Percentiles rank a stretch among this genome's conserved stretches.
Conservation (phyloP, 441 rosid genomes). For the Gossypium davidsonii region DNA sequence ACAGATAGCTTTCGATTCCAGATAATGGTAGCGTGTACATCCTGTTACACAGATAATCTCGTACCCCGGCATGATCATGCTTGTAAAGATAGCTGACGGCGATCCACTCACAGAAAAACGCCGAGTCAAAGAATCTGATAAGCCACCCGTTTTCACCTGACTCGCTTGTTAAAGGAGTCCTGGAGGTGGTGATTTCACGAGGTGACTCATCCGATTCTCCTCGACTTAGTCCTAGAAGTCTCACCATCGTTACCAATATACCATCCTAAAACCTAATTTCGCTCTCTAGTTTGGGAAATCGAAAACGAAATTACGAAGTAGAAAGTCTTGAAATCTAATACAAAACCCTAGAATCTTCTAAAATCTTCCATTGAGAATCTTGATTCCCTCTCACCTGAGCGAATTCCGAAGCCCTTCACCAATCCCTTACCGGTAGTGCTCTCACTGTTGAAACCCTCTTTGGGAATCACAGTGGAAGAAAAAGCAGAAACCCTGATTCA, state of each 20-base stretch:
- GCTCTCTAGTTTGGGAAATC: slow-evolving; percentile 5
- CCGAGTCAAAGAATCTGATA: slow-evolving; percentile 89
- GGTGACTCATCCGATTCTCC: slow-evolving; percentile 76
- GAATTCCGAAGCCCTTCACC: slow-evolving; percentile 24
- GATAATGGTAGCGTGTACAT: slow-evolving; percentile 91
- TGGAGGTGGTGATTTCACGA: slow-evolving; percentile 72
- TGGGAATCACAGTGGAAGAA: slow-evolving; percentile 17
- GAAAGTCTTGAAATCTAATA: slow-evolving; percentile 15
- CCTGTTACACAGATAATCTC: slow-evolving; percentile 94
- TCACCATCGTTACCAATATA: slow-evolving; percentile 64
- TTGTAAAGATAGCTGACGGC: slow-evolving; percentile 97
- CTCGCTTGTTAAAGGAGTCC: slow-evolving; percentile 51
- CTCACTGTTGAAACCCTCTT: slow-evolving; percentile 12
- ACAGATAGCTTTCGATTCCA: slow-evolving; percentile 87
- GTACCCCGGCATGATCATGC: slow-evolving; percentile 88
- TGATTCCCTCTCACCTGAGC: slow-evolving; percentile 17
- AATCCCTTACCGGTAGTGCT: slow-evolving; percentile 20
- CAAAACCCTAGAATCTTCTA: slow-evolving; percentile 34
- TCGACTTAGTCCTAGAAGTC: slow-evolving; percentile 63
- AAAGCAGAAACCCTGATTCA: slow-evolving; percentile 30
- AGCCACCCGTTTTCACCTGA: slow-evolving; percentile 96
- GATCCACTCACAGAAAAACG: slow-evolving; percentile 99
- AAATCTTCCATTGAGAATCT: slow-evolving; percentile 35
- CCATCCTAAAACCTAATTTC: slow-evolving; percentile 30
- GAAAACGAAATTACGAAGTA: slow-evolving; percentile 19